phyloP scores from a whole-genome alignment of 257 asterid species.

The Henckelia pumila region DNA sequence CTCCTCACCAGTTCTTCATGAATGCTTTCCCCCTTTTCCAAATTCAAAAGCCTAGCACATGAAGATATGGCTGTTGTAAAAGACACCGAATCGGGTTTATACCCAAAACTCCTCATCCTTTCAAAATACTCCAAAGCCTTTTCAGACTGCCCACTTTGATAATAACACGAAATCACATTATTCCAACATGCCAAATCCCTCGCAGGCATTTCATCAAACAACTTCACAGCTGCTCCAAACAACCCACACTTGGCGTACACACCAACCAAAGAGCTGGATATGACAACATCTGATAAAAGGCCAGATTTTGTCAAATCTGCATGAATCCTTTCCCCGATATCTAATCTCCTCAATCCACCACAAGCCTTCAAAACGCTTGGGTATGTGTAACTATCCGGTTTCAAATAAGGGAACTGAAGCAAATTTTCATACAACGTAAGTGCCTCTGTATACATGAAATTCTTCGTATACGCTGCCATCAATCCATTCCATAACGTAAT shows the following conservation, averaged over 20 bases:
- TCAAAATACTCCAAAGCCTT: slow-evolving; percentile 65
- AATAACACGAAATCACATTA: slow-evolving; percentile 62
- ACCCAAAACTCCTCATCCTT: slow-evolving; percentile 52
- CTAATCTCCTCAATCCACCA: slow-evolving; percentile 46
- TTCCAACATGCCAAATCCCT: slow-evolving; percentile 78
- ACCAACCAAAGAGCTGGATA: slow-evolving; percentile 56
- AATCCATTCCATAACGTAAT: slow-evolving; percentile 74
- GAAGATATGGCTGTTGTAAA: slow-evolving; percentile 70
- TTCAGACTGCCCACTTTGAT: slow-evolving; percentile 63
- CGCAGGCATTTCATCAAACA: slow-evolving; percentile 77
- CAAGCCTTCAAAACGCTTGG: slow-evolving; percentile 83
- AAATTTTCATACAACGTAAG: slow-evolving; percentile 41
- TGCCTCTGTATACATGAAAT: slow-evolving; percentile 52
- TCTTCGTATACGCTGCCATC: slow-evolving; percentile 57
- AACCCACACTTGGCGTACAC: slow-evolving; percentile 55
- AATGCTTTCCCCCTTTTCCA: slow-evolving; percentile 54
- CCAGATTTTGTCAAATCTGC: slow-evolving; percentile 53
- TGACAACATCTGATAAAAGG: slow-evolving; percentile 53
- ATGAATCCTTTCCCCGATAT: slow-evolving; percentile 54
- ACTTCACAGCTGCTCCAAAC: slow-evolving; percentile 43
- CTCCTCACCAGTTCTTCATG: slow-evolving; percentile 48
- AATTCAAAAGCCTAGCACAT: slow-evolving; percentile 56
- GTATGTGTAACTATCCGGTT: slow-evolving; percentile 65
- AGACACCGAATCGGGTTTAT: slow-evolving; percentile 60
- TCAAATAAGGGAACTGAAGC: slow-evolving; percentile 40